phyloP scores from a whole-genome alignment of 345 rosid genomes.

The Rhodomyrtus tomentosa region DNA sequence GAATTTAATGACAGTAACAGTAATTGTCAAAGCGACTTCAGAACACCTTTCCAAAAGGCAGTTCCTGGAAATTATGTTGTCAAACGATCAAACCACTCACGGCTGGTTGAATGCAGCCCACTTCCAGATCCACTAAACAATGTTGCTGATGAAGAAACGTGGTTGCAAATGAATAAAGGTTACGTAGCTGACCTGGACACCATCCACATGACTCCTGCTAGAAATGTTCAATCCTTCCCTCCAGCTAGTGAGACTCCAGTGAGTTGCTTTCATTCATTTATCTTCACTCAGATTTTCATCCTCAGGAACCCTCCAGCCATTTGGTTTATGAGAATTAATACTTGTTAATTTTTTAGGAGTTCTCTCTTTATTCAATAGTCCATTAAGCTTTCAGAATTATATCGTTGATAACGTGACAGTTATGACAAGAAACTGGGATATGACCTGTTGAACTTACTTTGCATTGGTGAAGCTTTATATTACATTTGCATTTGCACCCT shows the following conservation, averaged over 20 bases:
- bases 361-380: not conserved
- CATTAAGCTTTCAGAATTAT: not conserved
- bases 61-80: slow-evolving; percentile 60
- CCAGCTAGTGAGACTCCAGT: slow-evolving; percentile 38
- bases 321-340: not conserved
- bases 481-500: not conserved
- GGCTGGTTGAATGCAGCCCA: slow-evolving; percentile 62
- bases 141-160: slow-evolving; percentile 91
- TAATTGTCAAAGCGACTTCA: slow-evolving; percentile 29
- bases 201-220: slow-evolving; percentile 62
- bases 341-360: not conserved
- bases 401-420: not conserved
- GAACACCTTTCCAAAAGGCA: slow-evolving; percentile 54
- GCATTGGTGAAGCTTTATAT: not conserved
- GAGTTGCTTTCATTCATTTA: slow-evolving; percentile 19
- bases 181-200: slow-evolving; percentile 70
- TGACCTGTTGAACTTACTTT: not conserved
- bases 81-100: slow-evolving; percentile 56
- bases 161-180: slow-evolving; percentile 91
- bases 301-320: not conserved
- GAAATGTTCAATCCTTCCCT: slow-evolving; percentile 57
- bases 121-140: slow-evolving; percentile 63
- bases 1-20: slow-evolving; percentile 27
- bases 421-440: not conserved
- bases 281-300: not conserved